A percentile compares a stretch with the other conserved stretches of the same genome.
These are phyloP conservation scores for Ulmus americana DNA, from an alignment of 331 rosid genomes.

Conservation along the genomic window DNA sequence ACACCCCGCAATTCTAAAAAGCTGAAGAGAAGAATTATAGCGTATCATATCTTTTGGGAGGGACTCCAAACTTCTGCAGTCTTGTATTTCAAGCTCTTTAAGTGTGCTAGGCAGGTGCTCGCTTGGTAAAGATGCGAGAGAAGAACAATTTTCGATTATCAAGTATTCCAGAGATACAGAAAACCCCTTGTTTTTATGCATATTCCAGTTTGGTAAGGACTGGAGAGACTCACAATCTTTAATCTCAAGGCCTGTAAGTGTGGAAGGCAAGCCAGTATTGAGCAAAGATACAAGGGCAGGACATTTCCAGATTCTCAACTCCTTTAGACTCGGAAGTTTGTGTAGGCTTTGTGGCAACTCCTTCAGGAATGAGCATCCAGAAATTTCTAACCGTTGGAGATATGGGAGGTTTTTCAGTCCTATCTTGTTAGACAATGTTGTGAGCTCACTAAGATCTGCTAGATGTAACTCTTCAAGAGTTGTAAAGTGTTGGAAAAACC, in stretches of 20 bases:
- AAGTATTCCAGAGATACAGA: slow-evolving; percentile 23
- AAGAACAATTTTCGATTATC: slow-evolving; percentile 31
- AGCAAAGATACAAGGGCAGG: slow-evolving; percentile 26
- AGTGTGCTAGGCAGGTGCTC: slow-evolving; percentile 25
- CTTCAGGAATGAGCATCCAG: slow-evolving; percentile 22
- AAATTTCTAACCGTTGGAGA: slow-evolving; percentile 30
- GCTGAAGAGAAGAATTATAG: slow-evolving; percentile 16
- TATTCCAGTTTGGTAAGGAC: slow-evolving; percentile 22
- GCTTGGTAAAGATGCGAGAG: slow-evolving; percentile 24
- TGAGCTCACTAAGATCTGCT: slow-evolving; percentile 19
- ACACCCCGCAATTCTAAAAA: slow-evolving; percentile 12
- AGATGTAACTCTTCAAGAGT: slow-evolving; percentile 28
- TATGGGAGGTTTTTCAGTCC: slow-evolving; percentile 24
- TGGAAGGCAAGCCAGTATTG: slow-evolving; percentile 23
- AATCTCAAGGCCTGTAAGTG: slow-evolving; percentile 24
- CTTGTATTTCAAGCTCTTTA: slow-evolving; percentile 25
- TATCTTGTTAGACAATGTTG: slow-evolving; percentile 22
- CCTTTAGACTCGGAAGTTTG: slow-evolving; percentile 18
- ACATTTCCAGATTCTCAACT: slow-evolving; percentile 24
- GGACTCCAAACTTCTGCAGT: slow-evolving; percentile 18
- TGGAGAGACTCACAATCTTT: slow-evolving; percentile 26
- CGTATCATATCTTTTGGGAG: slow-evolving; percentile 16
- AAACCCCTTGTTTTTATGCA: background rate
- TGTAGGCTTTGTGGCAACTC: slow-evolving; percentile 23
- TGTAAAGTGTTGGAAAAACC: slow-evolving; percentile 19